Conservation (phyloP, 129 eudicot species). For the Artemisia argyi region DNA sequence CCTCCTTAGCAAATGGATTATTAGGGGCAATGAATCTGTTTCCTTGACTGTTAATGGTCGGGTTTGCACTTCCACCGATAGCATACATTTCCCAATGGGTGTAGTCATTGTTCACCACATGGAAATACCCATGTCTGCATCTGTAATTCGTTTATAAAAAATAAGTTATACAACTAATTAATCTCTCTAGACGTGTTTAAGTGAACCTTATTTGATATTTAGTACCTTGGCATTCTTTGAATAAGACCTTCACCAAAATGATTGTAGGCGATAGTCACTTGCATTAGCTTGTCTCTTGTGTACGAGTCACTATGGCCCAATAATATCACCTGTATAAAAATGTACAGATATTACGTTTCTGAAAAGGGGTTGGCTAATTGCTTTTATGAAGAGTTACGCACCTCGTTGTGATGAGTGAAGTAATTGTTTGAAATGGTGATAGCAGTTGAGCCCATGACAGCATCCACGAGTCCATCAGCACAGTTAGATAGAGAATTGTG, state of each 20-base stretch:
- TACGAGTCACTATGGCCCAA: constrained; percentile 90
- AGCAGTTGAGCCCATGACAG: constrained; percentile 94
- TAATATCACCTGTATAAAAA: constrained; percentile 71
- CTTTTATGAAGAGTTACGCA: constrained; percentile 17
- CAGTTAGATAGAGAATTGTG: constrained; percentile 88
- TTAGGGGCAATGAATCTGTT: constrained; percentile 83
- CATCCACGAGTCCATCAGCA: constrained; percentile 94
- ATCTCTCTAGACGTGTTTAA: not conserved
- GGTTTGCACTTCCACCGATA: constrained; percentile 89
- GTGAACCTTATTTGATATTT: not conserved
- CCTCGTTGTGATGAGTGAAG: constrained; percentile 93
- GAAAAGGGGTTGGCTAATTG: not conserved
- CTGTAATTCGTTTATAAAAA: constrained; percentile 44
- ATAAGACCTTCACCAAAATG: constrained; percentile 94
- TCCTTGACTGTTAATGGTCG: constrained; percentile 95
- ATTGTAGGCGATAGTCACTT: constrained; percentile 89
- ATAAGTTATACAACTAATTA: not conserved
- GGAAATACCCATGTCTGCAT: constrained; percentile 96
- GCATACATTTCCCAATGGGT: constrained; percentile 99
- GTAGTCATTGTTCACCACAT: constrained; percentile 97
- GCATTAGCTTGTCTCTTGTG: constrained; percentile 82
- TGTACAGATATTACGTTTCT: not conserved
- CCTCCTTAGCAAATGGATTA: constrained; percentile 90
- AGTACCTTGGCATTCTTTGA: constrained; percentile 97
- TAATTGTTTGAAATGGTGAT: constrained; percentile 91